Conservation (phyloP, 495 filamentous ascomycete genomes). For the Penicillium chermesinum region DNA sequence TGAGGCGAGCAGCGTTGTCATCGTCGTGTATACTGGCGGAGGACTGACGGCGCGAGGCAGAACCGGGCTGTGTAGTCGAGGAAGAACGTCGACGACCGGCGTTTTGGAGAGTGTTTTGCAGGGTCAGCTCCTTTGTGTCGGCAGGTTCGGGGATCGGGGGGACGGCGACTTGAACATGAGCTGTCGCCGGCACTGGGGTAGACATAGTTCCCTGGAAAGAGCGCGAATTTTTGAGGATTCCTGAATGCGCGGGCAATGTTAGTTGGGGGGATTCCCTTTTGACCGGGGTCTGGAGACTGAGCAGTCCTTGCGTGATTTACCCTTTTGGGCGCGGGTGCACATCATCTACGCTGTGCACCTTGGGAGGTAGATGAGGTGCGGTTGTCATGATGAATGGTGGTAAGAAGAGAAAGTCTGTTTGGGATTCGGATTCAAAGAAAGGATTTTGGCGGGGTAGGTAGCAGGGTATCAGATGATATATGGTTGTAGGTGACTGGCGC, state of each 20-base stretch:
- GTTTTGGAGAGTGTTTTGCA: slow-evolving; percentile 91
- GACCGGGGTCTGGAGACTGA: neutral
- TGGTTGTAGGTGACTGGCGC: neutral
- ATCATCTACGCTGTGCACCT: slow-evolving; percentile 34
- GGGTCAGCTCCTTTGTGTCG: slow-evolving; percentile 74
- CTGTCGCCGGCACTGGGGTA: neutral
- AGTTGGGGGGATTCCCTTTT: neutral
- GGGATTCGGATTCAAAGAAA: slow-evolving; percentile 17
- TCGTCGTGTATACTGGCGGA: slow-evolving; percentile 44
- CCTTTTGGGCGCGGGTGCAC: slow-evolving; percentile 67
- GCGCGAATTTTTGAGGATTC: slow-evolving; percentile 80
- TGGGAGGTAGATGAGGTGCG: slow-evolving; percentile 29
- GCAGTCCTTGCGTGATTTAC: no score
- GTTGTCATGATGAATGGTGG: slow-evolving; percentile 24
- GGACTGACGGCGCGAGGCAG: slow-evolving; percentile 66
- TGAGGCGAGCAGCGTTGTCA: slow-evolving; percentile 62
- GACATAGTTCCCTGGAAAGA: neutral
- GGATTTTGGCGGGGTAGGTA: slow-evolving; percentile 6
- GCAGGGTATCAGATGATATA: slow-evolving; percentile 6
- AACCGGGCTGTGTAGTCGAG: slow-evolving; percentile 55
- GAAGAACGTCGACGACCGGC: slow-evolving; percentile 86
- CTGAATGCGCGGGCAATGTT: slow-evolving; percentile 36
- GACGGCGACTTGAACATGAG: slow-evolving; percentile 23
- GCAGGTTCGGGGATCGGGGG: slow-evolving; percentile 24
- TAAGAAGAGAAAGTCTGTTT: slow-evolving; percentile 15